These are phyloP conservation scores for Kodamaea sp. DNA, from an alignment of 1,139 yeast species.

Conservation along the genomic window DNA sequence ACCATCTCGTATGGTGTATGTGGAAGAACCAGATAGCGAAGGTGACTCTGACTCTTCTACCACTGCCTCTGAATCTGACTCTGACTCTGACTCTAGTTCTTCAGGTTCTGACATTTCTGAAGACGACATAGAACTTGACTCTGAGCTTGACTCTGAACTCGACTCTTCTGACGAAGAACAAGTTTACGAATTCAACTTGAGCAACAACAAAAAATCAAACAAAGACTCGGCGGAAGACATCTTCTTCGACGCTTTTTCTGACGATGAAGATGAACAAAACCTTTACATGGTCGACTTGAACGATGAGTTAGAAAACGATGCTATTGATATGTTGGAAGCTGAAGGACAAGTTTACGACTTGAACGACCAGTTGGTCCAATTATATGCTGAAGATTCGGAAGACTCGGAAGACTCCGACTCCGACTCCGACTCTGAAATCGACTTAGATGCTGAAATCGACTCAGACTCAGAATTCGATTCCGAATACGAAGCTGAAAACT, in stretches of 20 bases:
- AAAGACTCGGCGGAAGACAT: slow-evolving; percentile 13
- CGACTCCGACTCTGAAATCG: slow-evolving; percentile 16
- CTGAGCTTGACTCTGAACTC: neutral
- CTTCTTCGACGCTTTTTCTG: slow-evolving; percentile 12
- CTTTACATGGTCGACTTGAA: slow-evolving; percentile 33
- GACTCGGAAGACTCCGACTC: slow-evolving; percentile 14
- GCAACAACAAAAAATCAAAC: slow-evolving; percentile 17
- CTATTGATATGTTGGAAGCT: slow-evolving; percentile 36
- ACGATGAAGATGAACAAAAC: slow-evolving; percentile 14
- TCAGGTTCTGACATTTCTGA: neutral
- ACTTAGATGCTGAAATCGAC: slow-evolving; percentile 15
- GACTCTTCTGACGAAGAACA: slow-evolving; percentile 20
- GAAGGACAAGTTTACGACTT: slow-evolving; percentile 39
- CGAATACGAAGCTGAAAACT: slow-evolving; percentile 20
- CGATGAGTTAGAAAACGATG: slow-evolving; percentile 40
- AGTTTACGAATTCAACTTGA: slow-evolving; percentile 29
- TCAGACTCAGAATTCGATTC: slow-evolving; percentile 18
- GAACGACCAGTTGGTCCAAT: slow-evolving; percentile 42
- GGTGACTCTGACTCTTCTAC: slow-evolving; percentile 11
- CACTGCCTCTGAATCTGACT: neutral
- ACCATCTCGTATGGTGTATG: slow-evolving; percentile 33
- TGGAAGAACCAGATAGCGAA: slow-evolving; percentile 42
- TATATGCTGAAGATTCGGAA: slow-evolving; percentile 24
- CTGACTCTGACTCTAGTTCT: neutral
- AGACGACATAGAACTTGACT: neutral